Base-by-base conservation (phyloP, 164 flowering plant genomes). In the Paratinospora sagittata region DNA sequence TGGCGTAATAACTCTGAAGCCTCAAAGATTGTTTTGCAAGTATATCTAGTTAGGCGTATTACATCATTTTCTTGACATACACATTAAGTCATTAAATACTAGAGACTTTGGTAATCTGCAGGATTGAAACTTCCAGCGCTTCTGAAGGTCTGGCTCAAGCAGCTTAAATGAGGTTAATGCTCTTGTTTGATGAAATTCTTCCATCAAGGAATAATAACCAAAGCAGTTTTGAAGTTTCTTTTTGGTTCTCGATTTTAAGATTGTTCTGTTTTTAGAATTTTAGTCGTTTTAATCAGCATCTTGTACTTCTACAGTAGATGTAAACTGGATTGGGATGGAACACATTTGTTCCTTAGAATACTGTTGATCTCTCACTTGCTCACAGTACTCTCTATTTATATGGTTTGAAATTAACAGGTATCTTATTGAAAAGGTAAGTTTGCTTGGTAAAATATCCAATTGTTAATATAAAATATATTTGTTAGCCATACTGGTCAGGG, bases 111-210 rank as follows among this genome's bases (percentile, higher is more conserved):
- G 41, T 23, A 30, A 63, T 73, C 63, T 73, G 71, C 80, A 85
- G 89, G 84, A 45, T 72, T 33, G 86, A 82, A 79, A 66, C 77
- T 61, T 76, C 82, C 9, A 67, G 52, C 67, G 68, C 70, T 33
- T 41, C 76, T 73, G 84, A 86, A 76, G 78, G 76, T 17, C 63
- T 81, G 49, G 81, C 84, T 72, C 74, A 79, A 64, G 78, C 83
- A 45, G 81, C 78, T 66, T 86, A 73, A 71, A 41, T 27, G 49
- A 65, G 49, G 73, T 71, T n/a, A 30, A 72, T 52, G n/a, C 12
- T 19, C 58, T 49, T 49, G 19, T 52, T 52, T 52, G 58, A 19
- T 52, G 58, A 21, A 52, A 52, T 16, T 52, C 19, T 49, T 13
- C 10, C 55, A 7, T 17, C 55, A 13, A 16, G n/a, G n/a, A n/a